These are phyloP conservation scores for Physcomitrium patens DNA, from an alignment of 225 moss, liverwort and hornwort genomes.

Conservation along the genomic window DNA sequence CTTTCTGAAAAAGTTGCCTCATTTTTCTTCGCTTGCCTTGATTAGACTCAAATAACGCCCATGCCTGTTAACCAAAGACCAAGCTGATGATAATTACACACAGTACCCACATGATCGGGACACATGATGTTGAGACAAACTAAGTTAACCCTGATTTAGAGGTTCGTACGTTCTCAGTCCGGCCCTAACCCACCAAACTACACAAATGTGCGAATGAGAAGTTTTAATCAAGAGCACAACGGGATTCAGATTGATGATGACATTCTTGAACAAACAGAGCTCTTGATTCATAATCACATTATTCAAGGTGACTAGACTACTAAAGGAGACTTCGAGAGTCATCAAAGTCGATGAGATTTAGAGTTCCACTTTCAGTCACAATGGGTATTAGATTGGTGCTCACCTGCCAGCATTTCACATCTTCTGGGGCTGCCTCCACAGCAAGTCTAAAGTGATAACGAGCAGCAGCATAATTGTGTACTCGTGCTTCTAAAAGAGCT, in stretches of 20 bases:
- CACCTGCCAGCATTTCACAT: conserved; percentile 95
- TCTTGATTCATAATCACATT: background rate
- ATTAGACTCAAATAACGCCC: conserved; percentile 87
- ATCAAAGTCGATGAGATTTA: background rate
- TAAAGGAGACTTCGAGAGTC: background rate
- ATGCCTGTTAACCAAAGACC: conserved; percentile 57
- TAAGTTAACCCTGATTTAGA: background rate
- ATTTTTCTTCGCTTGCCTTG: conserved; percentile 73
- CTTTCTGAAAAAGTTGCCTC: conserved; percentile 76
- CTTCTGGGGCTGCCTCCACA: conserved; percentile 77
- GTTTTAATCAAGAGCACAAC: background rate
- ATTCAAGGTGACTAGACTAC: background rate
- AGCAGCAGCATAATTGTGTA: conserved; percentile 78
- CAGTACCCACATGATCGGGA: conserved; percentile 15
- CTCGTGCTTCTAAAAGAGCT: conserved; percentile 79
- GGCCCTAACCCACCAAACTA: background rate
- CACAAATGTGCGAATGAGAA: background rate
- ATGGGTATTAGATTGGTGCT: conserved; percentile 17
- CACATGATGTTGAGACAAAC: background rate
- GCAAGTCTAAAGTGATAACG: conserved; percentile 79
- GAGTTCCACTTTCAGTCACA: background rate
- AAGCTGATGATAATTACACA: conserved; percentile 24
- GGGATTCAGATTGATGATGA: background rate
- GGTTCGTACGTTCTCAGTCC: background rate
- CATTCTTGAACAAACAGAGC: background rate